Evolutionary conservation across 495 filamentous ascomycete species (phyloP), one percentile per base, ranked within the genome.

Genomic region (Penicillium fimorum): DNA sequence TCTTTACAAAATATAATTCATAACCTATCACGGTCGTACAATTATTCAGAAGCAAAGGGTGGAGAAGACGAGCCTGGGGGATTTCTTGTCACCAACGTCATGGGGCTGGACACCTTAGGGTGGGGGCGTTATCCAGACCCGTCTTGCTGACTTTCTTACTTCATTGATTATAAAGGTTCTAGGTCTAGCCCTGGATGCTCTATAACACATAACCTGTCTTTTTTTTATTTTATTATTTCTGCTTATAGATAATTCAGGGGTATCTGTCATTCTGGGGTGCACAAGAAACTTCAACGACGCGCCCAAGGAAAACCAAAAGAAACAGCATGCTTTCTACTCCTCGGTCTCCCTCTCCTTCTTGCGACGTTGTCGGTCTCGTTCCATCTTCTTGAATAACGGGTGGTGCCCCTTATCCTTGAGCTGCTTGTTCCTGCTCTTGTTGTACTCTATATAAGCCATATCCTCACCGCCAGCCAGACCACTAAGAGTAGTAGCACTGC

Each of bases 371-470:
- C 86, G 84, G 58, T 96, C 90, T 55, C 89, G 82, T 50, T 85
- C 77, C 59, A 96, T 73, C 75, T 96, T 96, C 70, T 85, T 88
- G 71, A 97, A 95, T 66, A 90, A 80, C 4, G 79, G 73, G 63
- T 84, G 85, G 59, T 82, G 78, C 8, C 61, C 68, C 58, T 90
- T 89, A 48, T 86, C 85, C 76, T 90, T 92, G 66, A 92, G 82
- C 66, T 95, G 86, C 73, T 89, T 91, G 63, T 90, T 91, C 58
- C 76, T 76, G 64, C 82, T 87, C 77, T 79, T 86, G 62, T 87
- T 87, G 65, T 87, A 87, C 73, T 98, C 95, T 50, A 92, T 87
- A 68, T 97, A 97, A 27, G 92, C 92, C 93, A 97, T 97, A 63
- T 94, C 90, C 68, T 95, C 88, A 0, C 92, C 94, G 41, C 94